A percentile compares a stretch with the other conserved stretches of the same genome.
Conservation (phyloP, 2,329 filamentous ascomycete genomes). For the Aspergillus awamori region DNA sequence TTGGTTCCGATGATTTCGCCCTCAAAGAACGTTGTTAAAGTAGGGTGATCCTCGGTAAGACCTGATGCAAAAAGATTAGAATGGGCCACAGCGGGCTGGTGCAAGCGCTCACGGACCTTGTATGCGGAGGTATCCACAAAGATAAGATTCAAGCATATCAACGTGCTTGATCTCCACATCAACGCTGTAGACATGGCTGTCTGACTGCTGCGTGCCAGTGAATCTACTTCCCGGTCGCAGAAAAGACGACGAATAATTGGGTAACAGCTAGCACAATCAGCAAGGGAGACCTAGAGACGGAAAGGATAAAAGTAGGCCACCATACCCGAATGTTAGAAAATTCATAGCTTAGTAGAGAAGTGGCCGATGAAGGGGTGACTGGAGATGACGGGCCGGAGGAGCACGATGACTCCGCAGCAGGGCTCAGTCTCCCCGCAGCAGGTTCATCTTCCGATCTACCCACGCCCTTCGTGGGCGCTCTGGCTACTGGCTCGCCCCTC, state of each 20-base stretch:
- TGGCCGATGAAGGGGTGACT: conserved; percentile 38
- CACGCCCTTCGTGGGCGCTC: conserved; percentile 28
- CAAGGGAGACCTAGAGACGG: conserved; percentile 10
- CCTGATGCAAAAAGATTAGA: conserved; percentile 55
- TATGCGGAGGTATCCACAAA: conserved; percentile 93
- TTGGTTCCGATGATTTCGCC: conserved; percentile 96
- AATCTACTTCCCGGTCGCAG: conserved; percentile 87
- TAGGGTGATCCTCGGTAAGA: conserved; percentile 91
- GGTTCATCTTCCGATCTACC: conserved; percentile 36
- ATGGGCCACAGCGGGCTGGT: background rate
- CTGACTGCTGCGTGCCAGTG: conserved; percentile 86
- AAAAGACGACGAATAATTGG: conserved; percentile 81
- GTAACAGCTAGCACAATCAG: conserved; percentile 62
- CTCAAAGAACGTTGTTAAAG: conserved; percentile 97
- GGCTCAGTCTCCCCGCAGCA: conserved; percentile 36
- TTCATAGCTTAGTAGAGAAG: conserved; percentile 56
- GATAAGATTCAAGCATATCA: conserved; percentile 87
- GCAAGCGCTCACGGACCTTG: conserved; percentile 65
- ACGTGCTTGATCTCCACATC: conserved; percentile 97
- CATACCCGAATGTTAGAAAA: conserved; percentile 59
- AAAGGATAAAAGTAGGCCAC: conserved; percentile 1
- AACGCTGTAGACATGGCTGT: conserved; percentile 90
- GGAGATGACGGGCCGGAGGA: conserved; percentile 32
- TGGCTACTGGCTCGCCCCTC: conserved; percentile 27
- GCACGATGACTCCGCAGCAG: conserved; percentile 37